Conservation (phyloP, 805 yeast genomes). For the Teunomyces cretensis region DNA sequence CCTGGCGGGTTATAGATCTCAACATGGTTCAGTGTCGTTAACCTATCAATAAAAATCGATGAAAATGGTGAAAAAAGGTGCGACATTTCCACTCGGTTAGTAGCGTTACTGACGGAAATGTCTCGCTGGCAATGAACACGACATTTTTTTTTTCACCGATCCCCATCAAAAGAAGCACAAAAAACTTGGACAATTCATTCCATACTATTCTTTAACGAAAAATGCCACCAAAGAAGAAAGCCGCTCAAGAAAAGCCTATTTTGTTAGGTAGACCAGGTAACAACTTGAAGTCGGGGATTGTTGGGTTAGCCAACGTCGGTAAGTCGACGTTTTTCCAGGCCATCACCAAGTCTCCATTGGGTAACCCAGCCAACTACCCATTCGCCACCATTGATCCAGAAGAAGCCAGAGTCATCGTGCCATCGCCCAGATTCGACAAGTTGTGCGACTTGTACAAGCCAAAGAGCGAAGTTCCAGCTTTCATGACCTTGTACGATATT, state of each 20-base stretch:
- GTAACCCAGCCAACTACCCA: slow-evolving; percentile 97
- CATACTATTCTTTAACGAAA: not conserved
- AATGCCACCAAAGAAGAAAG: slow-evolving; percentile 77
- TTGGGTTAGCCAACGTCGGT: slow-evolving; percentile 94
- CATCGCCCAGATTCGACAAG: slow-evolving; percentile 82
- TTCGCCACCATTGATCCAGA: slow-evolving; percentile 98
- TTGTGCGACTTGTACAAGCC: slow-evolving; percentile 76
- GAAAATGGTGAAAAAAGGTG: not conserved
- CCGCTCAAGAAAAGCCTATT: slow-evolving; percentile 63
- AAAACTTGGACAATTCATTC: not conserved
- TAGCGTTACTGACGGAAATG: not conserved
- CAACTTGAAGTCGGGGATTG: slow-evolving; percentile 66
- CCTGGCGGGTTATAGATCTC: slow-evolving; percentile 1
- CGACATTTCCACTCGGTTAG: slow-evolving; percentile 1
- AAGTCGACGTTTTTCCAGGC: slow-evolving; percentile 98
- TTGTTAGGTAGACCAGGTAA: slow-evolving; percentile 76
- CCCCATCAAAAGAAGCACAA: not conserved
- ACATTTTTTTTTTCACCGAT: slow-evolving; percentile 5
- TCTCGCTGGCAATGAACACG: not conserved
- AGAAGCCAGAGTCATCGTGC: slow-evolving; percentile 94
- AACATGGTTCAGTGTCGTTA: not conserved
- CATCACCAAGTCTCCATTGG: slow-evolving; percentile 86
- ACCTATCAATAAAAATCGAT: not conserved
- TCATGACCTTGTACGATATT: slow-evolving; percentile 90
- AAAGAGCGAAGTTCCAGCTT: slow-evolving; percentile 86